These are phyloP conservation scores for Gomphus bonarii DNA, from an alignment of 1,284 basidiomycete species.

Conservation along the genomic window DNA sequence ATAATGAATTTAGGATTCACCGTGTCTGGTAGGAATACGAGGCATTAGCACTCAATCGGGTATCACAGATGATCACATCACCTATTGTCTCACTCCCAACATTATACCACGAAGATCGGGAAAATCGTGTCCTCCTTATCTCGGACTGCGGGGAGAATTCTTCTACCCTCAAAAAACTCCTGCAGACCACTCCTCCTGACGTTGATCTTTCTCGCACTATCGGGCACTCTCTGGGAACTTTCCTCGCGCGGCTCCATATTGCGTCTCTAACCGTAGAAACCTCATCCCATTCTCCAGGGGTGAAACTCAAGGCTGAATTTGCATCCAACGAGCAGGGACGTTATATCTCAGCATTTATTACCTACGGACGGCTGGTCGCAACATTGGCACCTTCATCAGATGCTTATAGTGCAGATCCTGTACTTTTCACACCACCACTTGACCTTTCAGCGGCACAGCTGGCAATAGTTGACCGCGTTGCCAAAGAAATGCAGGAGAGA, in stretches of 20 bases:
- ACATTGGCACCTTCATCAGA: slow-evolving; percentile 27
- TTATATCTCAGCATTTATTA: slow-evolving; percentile 30
- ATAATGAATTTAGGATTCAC: background rate
- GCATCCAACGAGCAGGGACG: slow-evolving; percentile 31
- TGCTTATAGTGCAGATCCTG: slow-evolving; percentile 16
- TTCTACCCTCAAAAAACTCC: slow-evolving; percentile 37
- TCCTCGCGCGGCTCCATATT: slow-evolving; percentile 37
- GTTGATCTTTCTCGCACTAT: slow-evolving; percentile 29
- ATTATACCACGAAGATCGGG: slow-evolving; percentile 39
- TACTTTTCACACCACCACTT: slow-evolving; percentile 31
- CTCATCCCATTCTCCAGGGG: background rate
- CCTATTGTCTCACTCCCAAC: slow-evolving; percentile 35
- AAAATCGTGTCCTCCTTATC: slow-evolving; percentile 43
- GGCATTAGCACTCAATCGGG: slow-evolving; percentile 35
- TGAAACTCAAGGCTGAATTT: slow-evolving; percentile 26
- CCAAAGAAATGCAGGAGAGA: slow-evolving; percentile 23
- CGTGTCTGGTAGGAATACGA: slow-evolving; percentile 28
- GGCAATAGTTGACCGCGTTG: slow-evolving; percentile 26
- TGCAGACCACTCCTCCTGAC: slow-evolving; percentile 27
- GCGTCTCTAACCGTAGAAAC: slow-evolving; percentile 24
- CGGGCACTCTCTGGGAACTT: slow-evolving; percentile 39
- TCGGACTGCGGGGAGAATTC: slow-evolving; percentile 40
- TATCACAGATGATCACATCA: slow-evolving; percentile 25
- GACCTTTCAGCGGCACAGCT: slow-evolving; percentile 24
- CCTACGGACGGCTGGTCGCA: slow-evolving; percentile 37